Evolutionary conservation across 805 yeast species (phyloP), one percentile per base, ranked within the genome.

Genomic region (Candida fluviatilis): DNA sequence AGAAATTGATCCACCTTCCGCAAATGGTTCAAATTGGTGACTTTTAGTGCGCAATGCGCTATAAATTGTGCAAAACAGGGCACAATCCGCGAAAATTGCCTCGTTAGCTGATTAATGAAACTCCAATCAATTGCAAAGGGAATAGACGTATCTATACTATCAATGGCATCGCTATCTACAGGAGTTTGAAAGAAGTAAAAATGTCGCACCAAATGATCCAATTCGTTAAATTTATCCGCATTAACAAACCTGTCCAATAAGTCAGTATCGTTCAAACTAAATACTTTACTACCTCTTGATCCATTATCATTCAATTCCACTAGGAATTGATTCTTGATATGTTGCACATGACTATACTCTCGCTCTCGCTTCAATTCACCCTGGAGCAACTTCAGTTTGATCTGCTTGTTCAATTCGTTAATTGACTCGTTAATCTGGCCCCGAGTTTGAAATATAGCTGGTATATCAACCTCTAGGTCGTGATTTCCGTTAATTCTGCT

Each of bases 291-390:
- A 18, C 48, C 54, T 16, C 32, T 37, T 10, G 59, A 43, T 15
- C 66, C 67, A 38, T 61, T 61, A 32, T 57, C 62, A 45, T 62
- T 64, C 31, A 64, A 43, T 36, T 63, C 69, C 3, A 27, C 35
- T 28, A 63, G 16, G 10, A 62, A 26, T 25, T 38, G 28, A 6
- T 34, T 34, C 27, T 50, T 55, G 11, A 46, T 36, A 5, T 12
- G 15, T 32, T 44, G 35, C 31, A 56, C 40, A 19, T 30, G 36
- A 5, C 41, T 37, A 35, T 42, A 48, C 31, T 58, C 52, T 18
- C 39, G 37, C 15, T 33, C 34, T 13, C 48, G 42, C 31, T 48
- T 40, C 7, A 18, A 31, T 18, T 48, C 50, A 8, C 55, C 59
- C 8, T 42, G 38, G 2, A n/a, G 38, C 21, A 61, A 26, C 15